Percentiles rank a stretch among this genome's conserved stretches.
Conservation (phyloP, 1,284 basidiomycete genomes). For the Ustilago xerochloae region DNA sequence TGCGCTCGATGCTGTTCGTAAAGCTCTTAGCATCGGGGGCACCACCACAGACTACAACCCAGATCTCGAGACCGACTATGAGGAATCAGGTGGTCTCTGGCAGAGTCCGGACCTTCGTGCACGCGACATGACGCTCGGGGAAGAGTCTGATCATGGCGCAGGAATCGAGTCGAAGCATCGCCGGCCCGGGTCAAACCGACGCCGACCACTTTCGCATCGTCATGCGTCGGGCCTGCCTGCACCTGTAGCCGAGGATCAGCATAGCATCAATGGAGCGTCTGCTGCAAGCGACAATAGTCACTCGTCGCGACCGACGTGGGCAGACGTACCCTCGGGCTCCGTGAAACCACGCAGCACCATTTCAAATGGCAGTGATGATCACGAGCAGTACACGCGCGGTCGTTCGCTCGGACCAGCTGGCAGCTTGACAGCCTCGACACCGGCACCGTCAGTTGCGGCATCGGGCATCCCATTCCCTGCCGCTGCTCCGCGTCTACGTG, state of each 20-base stretch:
- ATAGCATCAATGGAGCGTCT: background rate
- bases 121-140: slow-evolving; percentile 11
- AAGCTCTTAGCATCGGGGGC: slow-evolving; percentile 61
- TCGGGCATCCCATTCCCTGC: slow-evolving; percentile 32
- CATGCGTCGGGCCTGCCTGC: slow-evolving; percentile 19
- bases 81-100: slow-evolving; percentile 28
- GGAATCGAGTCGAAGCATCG: slow-evolving; percentile 11
- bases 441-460: background rate
- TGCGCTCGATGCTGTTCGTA: slow-evolving; percentile 53
- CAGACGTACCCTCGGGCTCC: slow-evolving; percentile 19
- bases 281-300: background rate
- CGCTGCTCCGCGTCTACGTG: slow-evolving; percentile 25
- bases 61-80: slow-evolving; percentile 35
- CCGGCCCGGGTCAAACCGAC: slow-evolving; percentile 15
- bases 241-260: slow-evolving; percentile 4
- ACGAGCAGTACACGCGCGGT: slow-evolving; percentile 41
- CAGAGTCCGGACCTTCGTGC: slow-evolving; percentile 25
- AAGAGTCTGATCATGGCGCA: slow-evolving; percentile 11
- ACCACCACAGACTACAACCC: slow-evolving; percentile 50
- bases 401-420: slow-evolving; percentile 39
- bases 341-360: slow-evolving; percentile 31
- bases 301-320: slow-evolving; percentile 24
- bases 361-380: slow-evolving; percentile 41
- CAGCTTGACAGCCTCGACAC: slow-evolving; percentile 4
- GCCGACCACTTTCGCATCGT: slow-evolving; percentile 18